Base-by-base conservation (phyloP, 1,284 basidiomycete genomes). In the Malassezia sp. region DNA sequence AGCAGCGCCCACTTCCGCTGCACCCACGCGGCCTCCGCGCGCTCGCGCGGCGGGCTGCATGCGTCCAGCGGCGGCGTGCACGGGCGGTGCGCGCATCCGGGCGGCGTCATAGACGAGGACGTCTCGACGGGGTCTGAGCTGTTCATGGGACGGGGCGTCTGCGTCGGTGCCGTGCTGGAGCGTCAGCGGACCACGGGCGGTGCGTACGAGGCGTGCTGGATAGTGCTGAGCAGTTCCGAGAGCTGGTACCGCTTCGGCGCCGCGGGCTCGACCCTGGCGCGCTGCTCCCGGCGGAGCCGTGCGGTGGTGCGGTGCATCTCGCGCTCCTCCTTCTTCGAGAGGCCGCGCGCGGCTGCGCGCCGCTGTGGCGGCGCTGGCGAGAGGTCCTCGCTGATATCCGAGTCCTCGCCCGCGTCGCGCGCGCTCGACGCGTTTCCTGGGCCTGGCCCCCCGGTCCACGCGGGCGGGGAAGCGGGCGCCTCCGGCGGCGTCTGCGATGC, bases 241-340 rank as follows among this genome's bases (percentile, higher is more conserved):
- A 64, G 49, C 40, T 57, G 53, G 42, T 54, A 59, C 43, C 52
- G 53, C 42, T 56, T 59, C 11, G 47, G 57, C 27, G 57, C 57
- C 2, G 36, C 23, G 8, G 43, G 45, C 3, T 45, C 41, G 7
- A 58, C 40, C 14, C 40, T 38, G 6, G 55, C 40, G 26, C 56
- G 54, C 20, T 61, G 47, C 31, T 63, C 57, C 40, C 63, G 59
- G 11, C 56, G 58, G 7, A 62, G 47, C 4, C 54, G 53, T 3
- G 63, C 63, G 1, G 60, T 54, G 33, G 60, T 56, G 5, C 52
- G 42, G 41, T 66, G 56, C 63, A 64, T 66, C 38, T 42, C 52
- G 14, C 61, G 60, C 23, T 56, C 27, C 28, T 64, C 61, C 41
- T 64, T 61, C 26, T 60, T 60, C 43, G 39, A 54, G 12, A 64